Evolutionary conservation across 129 eudicot species (phyloP), one percentile per base, ranked within the genome.

Genomic region (Flaveria brownii): DNA sequence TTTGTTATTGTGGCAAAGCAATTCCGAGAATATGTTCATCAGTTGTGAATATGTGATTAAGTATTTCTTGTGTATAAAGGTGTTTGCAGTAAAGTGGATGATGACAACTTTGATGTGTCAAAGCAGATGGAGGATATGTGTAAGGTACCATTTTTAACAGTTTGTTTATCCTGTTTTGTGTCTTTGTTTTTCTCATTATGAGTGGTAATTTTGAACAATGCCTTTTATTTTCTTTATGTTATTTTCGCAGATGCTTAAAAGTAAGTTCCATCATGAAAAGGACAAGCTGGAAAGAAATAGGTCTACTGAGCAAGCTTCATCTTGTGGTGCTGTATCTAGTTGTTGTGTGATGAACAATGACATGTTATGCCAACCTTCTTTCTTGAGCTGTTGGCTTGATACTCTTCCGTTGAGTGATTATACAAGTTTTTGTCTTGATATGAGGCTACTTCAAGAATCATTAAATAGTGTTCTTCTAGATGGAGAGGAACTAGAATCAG

Each of bases 101-200:
- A 85, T 41, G 83, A 79, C 57, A 78, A 64, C 33, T 68, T 52
- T 42, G 61, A 80, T 42, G 79, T 73, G 82, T 56, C 78, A 45
- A 84, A 84, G 78, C 80, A 86, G 86, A 79, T 89, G 83, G 91
- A 91, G 74, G 94, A 89, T 57, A 87, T 95, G 90, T 72, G 83
- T 83, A 90, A 88, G 94, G 98, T 90, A 78, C 78, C 22, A 54
- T 52, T 54, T 33, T n/a, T 62, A 64, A 15, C 28, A 33, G 3
- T 71, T 1, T 43, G 30, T 36, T 4, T 36, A n/a, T 51, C 57
- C 33, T 70, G 23, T 30, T 69, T 52, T 5, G 64, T 72, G 20
- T 46, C 13, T 6, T 16, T 62, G n/a, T 42, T 47, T 12, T 65
- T 36, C 9, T 6, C 16, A 26, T 9, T 36, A 36, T 36, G 41